Base-by-base conservation (phyloP, 495 filamentous ascomycete genomes). In the Lepidopterella palustris region DNA sequence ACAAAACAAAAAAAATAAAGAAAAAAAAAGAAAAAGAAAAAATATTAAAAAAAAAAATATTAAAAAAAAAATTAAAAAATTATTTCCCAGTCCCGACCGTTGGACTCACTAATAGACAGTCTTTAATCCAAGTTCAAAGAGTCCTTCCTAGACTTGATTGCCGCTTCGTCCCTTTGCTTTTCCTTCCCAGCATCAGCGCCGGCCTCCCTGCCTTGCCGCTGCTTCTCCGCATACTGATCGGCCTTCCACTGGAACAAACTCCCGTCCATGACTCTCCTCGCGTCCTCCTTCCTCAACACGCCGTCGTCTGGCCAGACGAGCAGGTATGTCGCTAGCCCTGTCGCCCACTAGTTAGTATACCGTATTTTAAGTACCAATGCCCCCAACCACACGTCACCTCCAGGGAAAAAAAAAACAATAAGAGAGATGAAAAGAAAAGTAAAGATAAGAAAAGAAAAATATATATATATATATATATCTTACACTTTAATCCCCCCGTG, bases 321-420 rank as follows among this genome's bases (percentile, higher is more conserved):
- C 5, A 78, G 57, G 67, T 78, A 80, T 3, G 75, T 78, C 3
- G 77, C 77, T 62, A 71, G 64, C 79, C 71, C 79, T 80, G 31
- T 39, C 32, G 32, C 32, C 6, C 45, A 10, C 3, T 3, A 13
- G 35, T 42, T 10, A 42, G 35, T 11, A 13, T 11, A 31, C 26
- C 21, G 28, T 45, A 3, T 3, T 23, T 3, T 49, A 26, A 27
- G 54, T n/a, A 47, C 25, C 39, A 39, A 3, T 18, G n/a, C 3
- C 40, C 47, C 59, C 31, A 50, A 55, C 58, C 48, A 59, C 42
- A 32, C 29, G 13, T 52, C 23, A 35, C n/a, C n/a, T n/a, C n/a
- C n/a, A n/a, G n/a, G 45, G 62, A 24, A 26, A 24, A 35, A 1
- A 68, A 45, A 52, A 57, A 61, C 31, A 40, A 70, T 56, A 20